Conservation (phyloP, 805 yeast species). For the Candida pini region DNA sequence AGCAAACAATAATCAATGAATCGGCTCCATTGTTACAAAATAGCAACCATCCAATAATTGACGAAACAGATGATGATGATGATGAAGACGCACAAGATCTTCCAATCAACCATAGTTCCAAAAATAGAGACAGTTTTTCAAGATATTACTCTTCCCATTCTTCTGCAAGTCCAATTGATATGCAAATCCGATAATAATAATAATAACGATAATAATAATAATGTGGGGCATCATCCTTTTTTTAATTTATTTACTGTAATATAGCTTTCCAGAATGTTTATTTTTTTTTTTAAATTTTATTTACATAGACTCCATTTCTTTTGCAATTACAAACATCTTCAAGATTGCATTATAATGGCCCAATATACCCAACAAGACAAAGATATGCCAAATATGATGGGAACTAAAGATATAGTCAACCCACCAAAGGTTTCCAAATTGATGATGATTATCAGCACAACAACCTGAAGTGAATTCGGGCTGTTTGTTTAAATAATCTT, state of each 20-base stretch:
- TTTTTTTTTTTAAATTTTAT: background rate
- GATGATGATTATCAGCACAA: constrained; percentile 25
- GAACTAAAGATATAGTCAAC: constrained; percentile 69
- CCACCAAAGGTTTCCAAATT: constrained; percentile 71
- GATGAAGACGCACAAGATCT: background rate
- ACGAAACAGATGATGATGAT: constrained; percentile 3
- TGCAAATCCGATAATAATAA: constrained; percentile 5
- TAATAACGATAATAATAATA: background rate
- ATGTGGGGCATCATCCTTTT: background rate
- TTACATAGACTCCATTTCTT: background rate
- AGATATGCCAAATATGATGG: constrained; percentile 92
- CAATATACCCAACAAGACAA: constrained; percentile 81
- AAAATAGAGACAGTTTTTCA: constrained; percentile 15
- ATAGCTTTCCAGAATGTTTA: background rate
- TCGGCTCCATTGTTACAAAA: background rate
- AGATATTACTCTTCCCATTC: constrained; percentile 27
- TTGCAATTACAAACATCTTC: constrained; percentile 49
- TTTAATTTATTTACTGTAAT: background rate
- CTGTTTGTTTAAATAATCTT: constrained; percentile 34
- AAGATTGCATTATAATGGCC: constrained; percentile 82
- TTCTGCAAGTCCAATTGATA: constrained; percentile 21
- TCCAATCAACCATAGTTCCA: background rate
- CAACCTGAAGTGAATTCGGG: constrained; percentile 30
- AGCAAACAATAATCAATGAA: constrained; percentile 10
- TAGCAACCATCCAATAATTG: background rate